A percentile compares a stretch with the other conserved stretches of the same genome.
These are phyloP conservation scores for Alternaria sp. DNA, from an alignment of 2,329 filamentous ascomycete genomes.

Conservation along the genomic window DNA sequence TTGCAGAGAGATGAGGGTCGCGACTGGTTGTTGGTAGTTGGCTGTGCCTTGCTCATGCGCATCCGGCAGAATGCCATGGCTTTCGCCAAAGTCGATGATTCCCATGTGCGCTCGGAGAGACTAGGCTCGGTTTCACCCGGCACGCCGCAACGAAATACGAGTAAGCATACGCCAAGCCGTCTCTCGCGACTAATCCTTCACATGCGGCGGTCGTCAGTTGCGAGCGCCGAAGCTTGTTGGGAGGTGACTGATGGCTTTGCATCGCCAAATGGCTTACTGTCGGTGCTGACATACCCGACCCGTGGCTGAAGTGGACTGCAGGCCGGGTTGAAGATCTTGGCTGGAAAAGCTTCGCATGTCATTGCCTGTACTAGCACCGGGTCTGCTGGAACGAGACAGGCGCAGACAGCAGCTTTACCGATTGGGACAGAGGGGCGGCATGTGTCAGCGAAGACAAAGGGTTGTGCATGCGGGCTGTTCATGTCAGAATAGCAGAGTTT, in stretches of 20 bases:
- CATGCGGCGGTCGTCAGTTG: neutral
- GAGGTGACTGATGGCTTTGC: neutral
- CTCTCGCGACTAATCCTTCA: neutral
- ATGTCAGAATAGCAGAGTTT: neutral
- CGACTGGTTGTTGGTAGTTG: neutral
- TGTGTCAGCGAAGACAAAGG: slow-evolving; percentile 11
- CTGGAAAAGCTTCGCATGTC: neutral
- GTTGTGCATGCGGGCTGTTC: neutral
- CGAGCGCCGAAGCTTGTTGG: neutral
- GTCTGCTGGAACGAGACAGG: slow-evolving; percentile 1
- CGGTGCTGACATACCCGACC: neutral
- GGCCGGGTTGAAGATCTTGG: slow-evolving; percentile 5
- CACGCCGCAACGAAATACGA: neutral
- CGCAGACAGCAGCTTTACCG: neutral
- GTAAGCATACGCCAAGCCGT: neutral
- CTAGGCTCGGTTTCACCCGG: slow-evolving; percentile 9
- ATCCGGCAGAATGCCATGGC: slow-evolving; percentile 11
- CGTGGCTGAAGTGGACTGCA: neutral
- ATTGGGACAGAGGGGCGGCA: slow-evolving; percentile 1
- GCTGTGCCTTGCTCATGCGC: slow-evolving; percentile 1
- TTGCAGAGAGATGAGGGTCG: neutral
- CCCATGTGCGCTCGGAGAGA: neutral
- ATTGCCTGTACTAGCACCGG: neutral
- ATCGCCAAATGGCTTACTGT: neutral
- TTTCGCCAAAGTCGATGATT: slow-evolving; percentile 4